Evolutionary conservation across 176 grass and related monocot genomes (phyloP).

Genomic region (Aegilops umbellulata): DNA sequence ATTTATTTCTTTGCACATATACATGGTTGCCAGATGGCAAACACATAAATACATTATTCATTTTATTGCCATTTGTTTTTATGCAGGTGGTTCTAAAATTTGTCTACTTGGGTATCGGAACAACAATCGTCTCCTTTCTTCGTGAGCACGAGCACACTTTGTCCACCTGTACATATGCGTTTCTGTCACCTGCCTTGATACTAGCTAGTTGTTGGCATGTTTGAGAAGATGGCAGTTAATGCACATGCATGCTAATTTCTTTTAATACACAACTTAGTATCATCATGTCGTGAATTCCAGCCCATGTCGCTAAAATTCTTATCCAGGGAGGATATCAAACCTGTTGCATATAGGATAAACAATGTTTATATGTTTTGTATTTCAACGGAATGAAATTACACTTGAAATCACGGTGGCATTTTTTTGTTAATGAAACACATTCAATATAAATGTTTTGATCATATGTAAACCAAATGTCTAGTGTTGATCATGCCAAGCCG

Average conservation of each 20-base stretch:
- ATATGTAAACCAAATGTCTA: background rate
- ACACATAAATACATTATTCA: background rate
- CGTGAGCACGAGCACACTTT: conserved; percentile 35
- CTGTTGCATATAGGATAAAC: background rate
- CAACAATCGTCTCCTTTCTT: conserved; percentile 39
- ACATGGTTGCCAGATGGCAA: background rate
- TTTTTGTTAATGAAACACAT: background rate
- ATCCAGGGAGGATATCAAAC: background rate
- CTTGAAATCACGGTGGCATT: background rate
- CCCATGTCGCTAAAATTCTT: background rate
- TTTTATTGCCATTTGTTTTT: background rate
- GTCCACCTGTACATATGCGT: background rate
- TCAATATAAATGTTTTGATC: background rate
- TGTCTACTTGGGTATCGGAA: conserved; percentile 47
- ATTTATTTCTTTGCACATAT: background rate
- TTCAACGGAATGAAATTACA: background rate
- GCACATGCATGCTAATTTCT: background rate
- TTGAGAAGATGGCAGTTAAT: background rate
- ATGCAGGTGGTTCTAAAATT: conserved; percentile 46
- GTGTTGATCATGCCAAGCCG: background rate
- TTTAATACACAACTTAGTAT: background rate
- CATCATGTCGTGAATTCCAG: background rate
- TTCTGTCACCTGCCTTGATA: background rate
- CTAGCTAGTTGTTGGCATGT: background rate
- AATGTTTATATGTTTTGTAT: background rate